phyloP scores from a whole-genome alignment of 495 filamentous ascomycete genomes.

The Aspergillus leporis region DNA sequence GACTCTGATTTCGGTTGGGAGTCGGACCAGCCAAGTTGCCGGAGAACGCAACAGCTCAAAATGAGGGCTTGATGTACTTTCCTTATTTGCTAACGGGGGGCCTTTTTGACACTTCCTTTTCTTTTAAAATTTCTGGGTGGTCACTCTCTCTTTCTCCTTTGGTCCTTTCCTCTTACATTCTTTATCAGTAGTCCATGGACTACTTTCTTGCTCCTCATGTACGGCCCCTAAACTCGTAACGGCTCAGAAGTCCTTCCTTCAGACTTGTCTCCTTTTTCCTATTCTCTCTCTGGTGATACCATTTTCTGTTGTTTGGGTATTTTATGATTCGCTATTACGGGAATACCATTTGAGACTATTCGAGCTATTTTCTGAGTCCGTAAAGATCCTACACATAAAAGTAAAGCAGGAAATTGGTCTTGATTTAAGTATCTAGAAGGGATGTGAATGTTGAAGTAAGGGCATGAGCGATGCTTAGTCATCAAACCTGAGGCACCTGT shows the following conservation, averaged over 20 bases:
- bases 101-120: not conserved
- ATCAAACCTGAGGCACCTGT: constrained; percentile 1
- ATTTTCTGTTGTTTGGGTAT: constrained; percentile 16
- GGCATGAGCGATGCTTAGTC: constrained; percentile 17
- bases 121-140: not conserved
- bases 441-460: not conserved
- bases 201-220: not conserved
- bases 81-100: not conserved
- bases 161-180: not conserved
- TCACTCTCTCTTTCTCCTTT: not conserved
- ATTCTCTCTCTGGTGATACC: constrained; percentile 31
- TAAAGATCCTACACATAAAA: not conserved
- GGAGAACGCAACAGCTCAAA: not conserved
- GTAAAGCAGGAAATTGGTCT: not conserved
- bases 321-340: not conserved
- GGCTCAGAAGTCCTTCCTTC: constrained; percentile 9
- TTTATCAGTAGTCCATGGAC: no score
- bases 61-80: constrained; percentile 1
- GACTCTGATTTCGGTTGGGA: constrained; percentile 40
- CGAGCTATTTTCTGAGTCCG: not conserved
- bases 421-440: not conserved
- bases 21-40: constrained; percentile 35
- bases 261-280: constrained; percentile 8
- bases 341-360: not conserved
- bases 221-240: not conserved